These are phyloP conservation scores for Corrigiola litoralis DNA, from an alignment of 179 eudicot species.

Conservation along the genomic window DNA sequence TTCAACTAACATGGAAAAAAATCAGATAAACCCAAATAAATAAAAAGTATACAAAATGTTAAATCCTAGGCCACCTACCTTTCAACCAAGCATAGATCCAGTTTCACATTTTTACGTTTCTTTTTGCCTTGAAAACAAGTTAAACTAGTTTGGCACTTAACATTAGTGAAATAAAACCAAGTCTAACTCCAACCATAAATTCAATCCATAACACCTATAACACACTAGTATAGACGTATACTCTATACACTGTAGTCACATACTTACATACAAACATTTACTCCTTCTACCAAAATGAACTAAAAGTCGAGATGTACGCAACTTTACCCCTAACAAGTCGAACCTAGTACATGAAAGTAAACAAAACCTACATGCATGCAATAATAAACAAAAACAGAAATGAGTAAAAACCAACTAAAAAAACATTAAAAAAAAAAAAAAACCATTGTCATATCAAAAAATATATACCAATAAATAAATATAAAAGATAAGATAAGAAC, in stretches of 20 bases:
- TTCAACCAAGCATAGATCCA: no score
- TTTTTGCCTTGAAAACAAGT: not conserved
- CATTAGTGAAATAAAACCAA: no score
- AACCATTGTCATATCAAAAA: not conserved
- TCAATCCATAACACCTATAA: no score
- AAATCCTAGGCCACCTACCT: not conserved
- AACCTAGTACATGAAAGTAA: not conserved
- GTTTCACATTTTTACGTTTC: not conserved
- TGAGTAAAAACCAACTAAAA: not conserved
- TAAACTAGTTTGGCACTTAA: no score
- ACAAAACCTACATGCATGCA: not conserved
- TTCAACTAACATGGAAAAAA: no score
- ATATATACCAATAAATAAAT: not conserved
- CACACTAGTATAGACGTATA: no score
- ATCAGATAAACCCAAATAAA: no score
- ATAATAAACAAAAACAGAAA: not conserved
- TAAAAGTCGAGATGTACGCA: no score
- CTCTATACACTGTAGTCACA: no score
- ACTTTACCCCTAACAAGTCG: not conserved
- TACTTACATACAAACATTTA: no score
- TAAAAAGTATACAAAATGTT: not conserved
- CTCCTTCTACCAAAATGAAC: no score
- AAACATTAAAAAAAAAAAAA: not conserved
- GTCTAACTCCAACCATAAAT: no score
- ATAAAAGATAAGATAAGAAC: conserved; percentile 3